Conservation (phyloP, 306 rosid species). For the Arachis stenosperma region DNA sequence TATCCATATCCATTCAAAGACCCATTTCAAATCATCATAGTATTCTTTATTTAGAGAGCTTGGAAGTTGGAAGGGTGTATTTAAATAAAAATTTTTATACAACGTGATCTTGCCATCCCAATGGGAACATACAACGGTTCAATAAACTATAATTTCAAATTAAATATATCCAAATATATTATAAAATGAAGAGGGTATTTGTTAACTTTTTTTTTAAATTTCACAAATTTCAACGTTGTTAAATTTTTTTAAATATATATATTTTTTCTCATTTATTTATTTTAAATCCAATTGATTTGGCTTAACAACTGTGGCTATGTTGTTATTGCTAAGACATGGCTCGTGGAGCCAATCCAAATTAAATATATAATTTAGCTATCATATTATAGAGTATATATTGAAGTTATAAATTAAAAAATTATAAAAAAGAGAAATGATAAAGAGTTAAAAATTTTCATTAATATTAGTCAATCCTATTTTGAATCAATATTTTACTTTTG, state of each 20-base stretch:
- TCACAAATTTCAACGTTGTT: background rate
- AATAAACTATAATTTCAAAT: too few species aligned
- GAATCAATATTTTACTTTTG: too few species aligned
- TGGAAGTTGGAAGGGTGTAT: too few species aligned
- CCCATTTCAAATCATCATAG: background rate
- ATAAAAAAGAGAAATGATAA: too few species aligned
- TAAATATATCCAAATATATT: too few species aligned
- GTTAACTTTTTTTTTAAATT: background rate
- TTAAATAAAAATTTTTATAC: background rate
- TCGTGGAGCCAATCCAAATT: background rate
- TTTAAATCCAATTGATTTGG: too few species aligned
- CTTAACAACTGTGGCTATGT: conserved; percentile 20
- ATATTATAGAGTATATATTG: too few species aligned
- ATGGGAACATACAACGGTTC: background rate
- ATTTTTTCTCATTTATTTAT: background rate
- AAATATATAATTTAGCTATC: background rate
- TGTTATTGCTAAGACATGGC: conserved; percentile 32
- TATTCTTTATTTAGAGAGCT: too few species aligned
- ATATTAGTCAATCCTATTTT: too few species aligned
- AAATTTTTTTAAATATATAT: background rate
- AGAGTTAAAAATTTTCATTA: too few species aligned
- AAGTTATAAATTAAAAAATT: too few species aligned
- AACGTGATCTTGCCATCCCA: background rate
- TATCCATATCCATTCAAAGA: background rate
- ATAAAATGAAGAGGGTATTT: background rate